Conservation (phyloP, 768 basidiomycete genomes). For the Termitomyces bulborhizus region DNA sequence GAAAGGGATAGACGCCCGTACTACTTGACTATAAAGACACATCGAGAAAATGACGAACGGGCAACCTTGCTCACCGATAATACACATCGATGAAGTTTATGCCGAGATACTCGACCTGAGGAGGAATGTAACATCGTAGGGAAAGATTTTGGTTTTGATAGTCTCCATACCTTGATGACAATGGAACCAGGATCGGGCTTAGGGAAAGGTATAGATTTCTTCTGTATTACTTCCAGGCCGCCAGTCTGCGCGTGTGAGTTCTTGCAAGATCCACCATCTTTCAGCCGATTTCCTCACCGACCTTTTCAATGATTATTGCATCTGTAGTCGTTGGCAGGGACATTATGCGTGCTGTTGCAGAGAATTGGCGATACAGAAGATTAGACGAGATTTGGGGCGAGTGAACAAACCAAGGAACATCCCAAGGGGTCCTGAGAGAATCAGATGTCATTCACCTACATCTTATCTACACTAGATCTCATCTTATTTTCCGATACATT, state of each 20-base stretch:
- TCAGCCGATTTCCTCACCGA: conserved; percentile 7
- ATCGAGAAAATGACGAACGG: not conserved
- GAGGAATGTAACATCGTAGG: not conserved
- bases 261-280: not conserved
- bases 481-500: not conserved
- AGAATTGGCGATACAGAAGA: conserved; percentile 24
- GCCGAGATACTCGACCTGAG: conserved; percentile 64
- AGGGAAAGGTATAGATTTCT: conserved; percentile 63
- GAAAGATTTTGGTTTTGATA: not conserved
- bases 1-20: conserved; percentile 59
- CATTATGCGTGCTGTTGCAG: conserved; percentile 29
- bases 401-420: conserved; percentile 8
- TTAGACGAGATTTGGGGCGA: conserved; percentile 4
- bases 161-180: conserved; percentile 32
- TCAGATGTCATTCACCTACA: not conserved
- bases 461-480: not conserved
- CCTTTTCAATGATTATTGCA: conserved; percentile 64
- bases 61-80: conserved; percentile 43
- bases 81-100: conserved; percentile 91
- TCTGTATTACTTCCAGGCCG: conserved; percentile 71
- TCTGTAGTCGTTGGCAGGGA: conserved; percentile 56
- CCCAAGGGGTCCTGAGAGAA: conserved; percentile 1
- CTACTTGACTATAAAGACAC: conserved; percentile 19
- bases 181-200: conserved; percentile 54
- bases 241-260: conserved; percentile 39